A percentile compares a stretch with the other conserved stretches of the same genome.
Evolutionary conservation across 495 filamentous ascomycete species (phyloP).

Genomic region (Umbilicaria muhlenbergii): DNA sequence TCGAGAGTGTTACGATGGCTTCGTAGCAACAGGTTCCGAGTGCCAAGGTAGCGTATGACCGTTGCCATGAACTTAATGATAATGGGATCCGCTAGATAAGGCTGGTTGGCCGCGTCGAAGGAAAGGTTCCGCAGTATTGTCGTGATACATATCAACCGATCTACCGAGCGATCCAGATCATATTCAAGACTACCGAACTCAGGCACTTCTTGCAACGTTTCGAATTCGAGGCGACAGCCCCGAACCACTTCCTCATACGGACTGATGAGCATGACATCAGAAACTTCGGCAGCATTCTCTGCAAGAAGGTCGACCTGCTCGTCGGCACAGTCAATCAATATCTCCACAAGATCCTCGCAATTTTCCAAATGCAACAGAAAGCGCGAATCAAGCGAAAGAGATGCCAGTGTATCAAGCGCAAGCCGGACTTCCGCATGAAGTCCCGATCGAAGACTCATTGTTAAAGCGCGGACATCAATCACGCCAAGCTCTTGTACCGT

Average conservation of each 20-base stretch:
- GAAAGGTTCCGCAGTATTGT: slow-evolving; percentile 89
- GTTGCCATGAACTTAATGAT: slow-evolving; percentile 69
- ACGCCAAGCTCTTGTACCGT: slow-evolving; percentile 62
- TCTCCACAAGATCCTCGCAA: slow-evolving; percentile 81
- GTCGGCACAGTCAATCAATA: slow-evolving; percentile 78
- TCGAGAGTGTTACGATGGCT: slow-evolving; percentile 71
- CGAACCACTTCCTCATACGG: slow-evolving; percentile 81
- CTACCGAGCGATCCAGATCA: slow-evolving; percentile 71
- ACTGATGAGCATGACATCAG: slow-evolving; percentile 61
- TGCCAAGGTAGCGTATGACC: slow-evolving; percentile 75
- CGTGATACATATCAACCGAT: slow-evolving; percentile 77
- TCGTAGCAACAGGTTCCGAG: slow-evolving; percentile 71
- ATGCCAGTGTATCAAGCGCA: slow-evolving; percentile 70
- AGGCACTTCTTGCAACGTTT: slow-evolving; percentile 49
- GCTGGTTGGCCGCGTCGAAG: slow-evolving; percentile 63
- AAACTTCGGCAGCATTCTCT: slow-evolving; percentile 66
- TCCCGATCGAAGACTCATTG: slow-evolving; percentile 80
- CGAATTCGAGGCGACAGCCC: slow-evolving; percentile 53
- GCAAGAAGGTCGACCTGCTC: slow-evolving; percentile 67
- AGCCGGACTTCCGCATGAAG: slow-evolving; percentile 76
- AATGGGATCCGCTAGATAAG: slow-evolving; percentile 48
- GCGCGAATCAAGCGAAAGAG: slow-evolving; percentile 47
- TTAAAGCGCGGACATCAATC: slow-evolving; percentile 84
- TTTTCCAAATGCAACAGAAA: slow-evolving; percentile 49
- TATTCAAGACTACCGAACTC: slow-evolving; percentile 66